Percentiles rank a stretch among this genome's conserved stretches.
These are phyloP conservation scores for Sarocladium kiliense DNA, from an alignment of 2,329 filamentous ascomycete species.

Conservation along the genomic window DNA sequence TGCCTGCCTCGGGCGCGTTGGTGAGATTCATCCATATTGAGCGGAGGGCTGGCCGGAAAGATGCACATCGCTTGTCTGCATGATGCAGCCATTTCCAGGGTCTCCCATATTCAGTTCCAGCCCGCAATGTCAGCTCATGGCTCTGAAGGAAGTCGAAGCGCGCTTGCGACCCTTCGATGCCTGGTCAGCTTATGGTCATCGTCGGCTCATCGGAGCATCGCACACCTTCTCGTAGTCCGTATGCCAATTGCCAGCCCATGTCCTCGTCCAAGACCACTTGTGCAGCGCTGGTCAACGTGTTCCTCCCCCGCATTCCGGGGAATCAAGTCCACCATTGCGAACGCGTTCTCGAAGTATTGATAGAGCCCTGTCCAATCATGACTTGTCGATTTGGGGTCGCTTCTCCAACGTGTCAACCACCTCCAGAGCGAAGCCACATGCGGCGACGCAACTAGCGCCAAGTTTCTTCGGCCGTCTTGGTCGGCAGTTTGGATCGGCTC, in stretches of 20 bases:
- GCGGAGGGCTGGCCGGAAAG: not conserved
- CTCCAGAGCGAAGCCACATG: not conserved
- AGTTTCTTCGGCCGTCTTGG: not conserved
- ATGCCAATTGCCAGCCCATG: not conserved
- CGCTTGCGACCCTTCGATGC: not conserved
- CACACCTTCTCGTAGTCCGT: not conserved
- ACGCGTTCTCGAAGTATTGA: not conserved
- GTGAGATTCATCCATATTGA: conserved; percentile 8
- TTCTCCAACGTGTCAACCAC: not conserved
- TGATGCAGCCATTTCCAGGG: not conserved
- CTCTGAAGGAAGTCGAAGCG: not conserved
- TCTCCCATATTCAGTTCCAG: not conserved
- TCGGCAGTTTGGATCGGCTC: conserved; percentile 10
- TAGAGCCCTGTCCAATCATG: not conserved
- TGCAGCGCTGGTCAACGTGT: not conserved
- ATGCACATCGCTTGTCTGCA: not conserved
- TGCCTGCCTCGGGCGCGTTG: not conserved
- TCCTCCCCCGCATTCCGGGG: conserved; percentile 4
- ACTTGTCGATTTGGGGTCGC: not conserved
- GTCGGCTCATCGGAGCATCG: not conserved
- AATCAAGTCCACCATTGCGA: not conserved
- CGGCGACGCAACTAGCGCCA: not conserved
- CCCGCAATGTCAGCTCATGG: not conserved
- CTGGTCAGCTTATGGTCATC: not conserved
- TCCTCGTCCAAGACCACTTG: not conserved